Evolutionary conservation across 2,329 filamentous ascomycete species (phyloP).

Genomic region (Aspergillus unguis): DNA sequence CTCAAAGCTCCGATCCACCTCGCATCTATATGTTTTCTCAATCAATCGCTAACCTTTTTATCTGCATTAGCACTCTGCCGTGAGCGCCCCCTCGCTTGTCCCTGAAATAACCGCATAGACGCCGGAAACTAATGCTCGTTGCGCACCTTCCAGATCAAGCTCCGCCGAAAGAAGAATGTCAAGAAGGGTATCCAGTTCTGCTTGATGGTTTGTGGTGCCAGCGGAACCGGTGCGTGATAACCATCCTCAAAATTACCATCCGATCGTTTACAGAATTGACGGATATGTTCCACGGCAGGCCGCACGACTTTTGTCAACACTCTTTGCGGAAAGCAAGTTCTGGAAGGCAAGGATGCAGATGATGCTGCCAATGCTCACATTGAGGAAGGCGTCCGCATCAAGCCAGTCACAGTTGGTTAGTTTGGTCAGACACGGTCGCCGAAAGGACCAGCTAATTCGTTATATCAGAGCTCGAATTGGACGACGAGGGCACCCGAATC

Average conservation of each 20-base stretch:
- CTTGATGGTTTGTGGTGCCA: constrained; percentile 99
- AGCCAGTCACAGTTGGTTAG: constrained; percentile 94
- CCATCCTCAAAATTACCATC: neutral
- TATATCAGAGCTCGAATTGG: constrained; percentile 69
- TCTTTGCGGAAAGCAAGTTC: constrained; percentile 90
- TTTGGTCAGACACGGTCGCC: constrained; percentile 16
- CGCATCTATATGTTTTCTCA: constrained; percentile 17
- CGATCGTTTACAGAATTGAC: constrained; percentile 15
- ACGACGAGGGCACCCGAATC: constrained; percentile 97
- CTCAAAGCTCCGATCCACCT: constrained; percentile 11
- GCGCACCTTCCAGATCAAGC: constrained; percentile 67
- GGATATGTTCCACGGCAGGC: constrained; percentile 52
- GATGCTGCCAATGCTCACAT: constrained; percentile 84
- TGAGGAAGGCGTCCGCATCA: constrained; percentile 97
- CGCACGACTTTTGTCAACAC: constrained; percentile 99
- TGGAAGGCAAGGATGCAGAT: constrained; percentile 87
- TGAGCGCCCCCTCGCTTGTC: neutral
- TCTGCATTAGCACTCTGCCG: neutral
- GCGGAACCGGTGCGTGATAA: constrained; percentile 76
- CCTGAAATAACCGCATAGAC: constrained; percentile 2
- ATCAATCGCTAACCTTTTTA: constrained; percentile 15
- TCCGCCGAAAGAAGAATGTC: constrained; percentile 99
- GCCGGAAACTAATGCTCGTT: constrained; percentile 11
- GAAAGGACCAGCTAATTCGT: constrained; percentile 11
- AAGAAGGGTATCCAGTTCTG: constrained; percentile 99